phyloP scores from a whole-genome alignment of 768 basidiomycete genomes.

The Lactifluus subvellereus region DNA sequence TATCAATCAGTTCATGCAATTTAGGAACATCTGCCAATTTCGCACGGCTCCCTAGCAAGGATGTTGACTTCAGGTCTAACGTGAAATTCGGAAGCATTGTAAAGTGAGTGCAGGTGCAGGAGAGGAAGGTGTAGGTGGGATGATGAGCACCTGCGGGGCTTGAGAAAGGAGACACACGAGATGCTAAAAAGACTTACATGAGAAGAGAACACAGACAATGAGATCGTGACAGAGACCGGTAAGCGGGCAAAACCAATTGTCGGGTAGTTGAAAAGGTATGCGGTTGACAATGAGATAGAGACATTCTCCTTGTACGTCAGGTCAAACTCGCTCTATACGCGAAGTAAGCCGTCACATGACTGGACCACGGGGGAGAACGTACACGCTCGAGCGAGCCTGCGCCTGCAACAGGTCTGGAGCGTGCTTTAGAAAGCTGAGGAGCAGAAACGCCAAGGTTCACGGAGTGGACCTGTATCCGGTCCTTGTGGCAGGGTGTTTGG shows the following conservation, averaged over 20 bases:
- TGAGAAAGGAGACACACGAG: constrained; percentile 6
- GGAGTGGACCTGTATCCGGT: constrained; percentile 79
- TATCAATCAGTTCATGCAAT: constrained; percentile 87
- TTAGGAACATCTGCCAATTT: constrained; percentile 97
- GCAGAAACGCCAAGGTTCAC: constrained; percentile 78
- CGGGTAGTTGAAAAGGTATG: constrained; percentile 80
- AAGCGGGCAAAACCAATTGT: constrained; percentile 77
- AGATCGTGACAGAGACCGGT: constrained; percentile 75
- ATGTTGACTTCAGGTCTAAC: constrained; percentile 81
- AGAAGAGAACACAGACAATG: constrained; percentile 67
- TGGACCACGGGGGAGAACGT: not conserved
- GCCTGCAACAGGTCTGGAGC: constrained; percentile 38
- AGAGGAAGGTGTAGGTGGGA: constrained; percentile 51
- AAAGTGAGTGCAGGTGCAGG: constrained; percentile 59
- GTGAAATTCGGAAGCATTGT: constrained; percentile 82
- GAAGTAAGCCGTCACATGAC: constrained; percentile 20
- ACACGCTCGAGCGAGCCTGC: constrained; percentile 24
- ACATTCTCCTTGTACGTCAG: constrained; percentile 78
- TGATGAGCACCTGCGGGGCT: constrained; percentile 49
- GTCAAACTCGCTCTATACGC: constrained; percentile 70
- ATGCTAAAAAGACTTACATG: constrained; percentile 39
- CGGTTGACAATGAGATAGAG: constrained; percentile 78
- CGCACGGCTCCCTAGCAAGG: constrained; percentile 93
- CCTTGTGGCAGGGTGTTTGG: constrained; percentile 41
- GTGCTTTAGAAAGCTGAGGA: constrained; percentile 70